Conservation (phyloP, 768 basidiomycete species). For the Psilocybe tampanensis region DNA sequence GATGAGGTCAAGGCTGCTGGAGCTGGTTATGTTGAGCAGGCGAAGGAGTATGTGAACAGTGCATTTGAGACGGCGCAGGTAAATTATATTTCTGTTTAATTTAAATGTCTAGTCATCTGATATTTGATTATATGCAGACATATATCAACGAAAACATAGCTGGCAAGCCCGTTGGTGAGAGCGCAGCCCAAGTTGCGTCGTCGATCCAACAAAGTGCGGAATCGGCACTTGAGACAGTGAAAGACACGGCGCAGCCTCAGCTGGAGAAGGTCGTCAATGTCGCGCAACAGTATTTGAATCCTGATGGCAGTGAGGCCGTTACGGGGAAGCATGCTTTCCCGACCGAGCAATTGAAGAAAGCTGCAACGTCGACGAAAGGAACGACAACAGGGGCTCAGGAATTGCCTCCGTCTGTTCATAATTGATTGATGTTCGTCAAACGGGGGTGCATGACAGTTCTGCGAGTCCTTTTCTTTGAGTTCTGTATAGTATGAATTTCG, state of each 20-base stretch:
- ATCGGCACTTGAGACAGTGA: slow-evolving; percentile 26
- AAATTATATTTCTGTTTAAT: slow-evolving; percentile 4
- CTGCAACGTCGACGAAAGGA: background rate
- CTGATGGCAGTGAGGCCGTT: slow-evolving; percentile 12
- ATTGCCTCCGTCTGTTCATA: background rate
- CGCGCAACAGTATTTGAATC: slow-evolving; percentile 30
- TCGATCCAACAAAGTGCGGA: background rate
- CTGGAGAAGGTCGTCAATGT: slow-evolving; percentile 40
- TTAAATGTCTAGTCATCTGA: background rate
- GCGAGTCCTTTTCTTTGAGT: background rate
- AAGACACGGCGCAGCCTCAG: slow-evolving; percentile 38
- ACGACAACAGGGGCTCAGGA: background rate
- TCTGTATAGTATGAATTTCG: too few species aligned
- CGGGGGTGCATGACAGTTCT: background rate
- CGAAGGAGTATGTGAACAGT: slow-evolving; percentile 43
- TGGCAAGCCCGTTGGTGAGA: slow-evolving; percentile 14
- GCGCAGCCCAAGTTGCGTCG: background rate
- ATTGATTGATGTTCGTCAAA: too few species aligned
- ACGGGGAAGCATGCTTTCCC: background rate
- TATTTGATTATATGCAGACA: slow-evolving; percentile 13
- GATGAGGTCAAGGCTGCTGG: slow-evolving; percentile 46
- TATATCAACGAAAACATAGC: slow-evolving; percentile 31
- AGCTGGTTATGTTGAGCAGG: slow-evolving; percentile 55
- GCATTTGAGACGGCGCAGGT: slow-evolving; percentile 28
- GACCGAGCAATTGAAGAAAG: background rate